Evolutionary conservation across 2,329 filamentous ascomycete species (phyloP), one percentile per base, ranked within the genome.

Genomic region (Fusarium camptoceras): DNA sequence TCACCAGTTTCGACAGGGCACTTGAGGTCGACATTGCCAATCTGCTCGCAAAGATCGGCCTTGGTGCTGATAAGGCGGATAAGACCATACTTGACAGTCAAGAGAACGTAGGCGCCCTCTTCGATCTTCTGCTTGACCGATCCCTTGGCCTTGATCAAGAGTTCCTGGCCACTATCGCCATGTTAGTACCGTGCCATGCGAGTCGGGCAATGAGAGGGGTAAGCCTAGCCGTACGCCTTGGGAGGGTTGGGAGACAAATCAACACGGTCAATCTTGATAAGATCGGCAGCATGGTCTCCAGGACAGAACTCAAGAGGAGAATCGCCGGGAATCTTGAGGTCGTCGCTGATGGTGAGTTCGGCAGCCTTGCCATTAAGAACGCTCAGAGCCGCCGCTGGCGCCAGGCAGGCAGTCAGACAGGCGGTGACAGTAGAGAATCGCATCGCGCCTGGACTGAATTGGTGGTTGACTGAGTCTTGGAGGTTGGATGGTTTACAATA

Each of bases 1-100:
- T 89, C 83, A 64, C 94, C 95, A 82, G 93, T 88, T 82, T 97
- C 85, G 63, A 99, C 87, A 50, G 96, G 96, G 81, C 96, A 99
- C 75, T 93, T 83, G 60, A 98, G 84, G 75, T 98, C 94, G 46
- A 98, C 93, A 73, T 98, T 94, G 78, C 88, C 85, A 71, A 97
- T 88, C 79, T 97, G 91, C 65, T 98, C 92, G 84, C 96, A 99
- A 39, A 98, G 88, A 78, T 97, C 92, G 76, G 91, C 90, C 72
- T 86, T 88, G 71, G 92, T 92, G 80, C 88, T 93, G 81, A 99
- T 89, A 70, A 99, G 88, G 58, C 90, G 92, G 80, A 99, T 98
- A 72, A 97, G 86, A 65, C 95, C 95, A 81, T 97, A 98, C 83
- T 97, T 98, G 82, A 99, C 95, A 72, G 90, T 87, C 42, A 99